Evolutionary conservation across 352 stramenopile species (phyloP), one percentile per base, ranked within the genome.

Genomic region (Phytophthora cryptogea): DNA sequence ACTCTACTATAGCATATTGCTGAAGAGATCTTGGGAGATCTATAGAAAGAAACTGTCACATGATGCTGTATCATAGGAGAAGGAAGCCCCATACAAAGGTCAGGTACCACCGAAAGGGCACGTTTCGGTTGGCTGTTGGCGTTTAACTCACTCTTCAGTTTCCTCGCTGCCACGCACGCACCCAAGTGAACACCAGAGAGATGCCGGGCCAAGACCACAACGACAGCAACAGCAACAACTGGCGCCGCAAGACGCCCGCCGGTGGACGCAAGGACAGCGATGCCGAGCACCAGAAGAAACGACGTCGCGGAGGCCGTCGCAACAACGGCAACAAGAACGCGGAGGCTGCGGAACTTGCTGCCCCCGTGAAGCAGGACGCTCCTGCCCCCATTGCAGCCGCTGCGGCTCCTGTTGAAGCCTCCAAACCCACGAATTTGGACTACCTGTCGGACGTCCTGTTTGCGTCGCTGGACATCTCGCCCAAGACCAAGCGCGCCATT

Each of bases 391-490:
- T 23, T 23, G 20, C 20, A 23, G 20, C 13, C 8, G 49, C 55
- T 37, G 54, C 37, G 6, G 43, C 59, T 8, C 41, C 54, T 20
- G 58, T 57, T 17, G 36, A 39, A 20, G 26, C 55, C 33, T 10
- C 50, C 17, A 69, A 69, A 23, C 33, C 70, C 43, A 33, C 60
- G 20, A 64, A 78, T 46, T 8, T 83, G 49, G 74, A 80, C 59
- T 76, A 86, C 65, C 62, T 88, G 23, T 86, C 76, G 47, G 74
- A 86, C 51, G 72, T 86, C 17, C 49, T 79, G 36, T 87, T 88
- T 44, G 52, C 71, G 32, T 78, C 75, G 46, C 64, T 88, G 11
- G 60, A 74, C 45, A 86, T 93, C 54, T 89, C 78, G 9, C 55
- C 57, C 44, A 63, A 80, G 63, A 86, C 68, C 37, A 82, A 86